Base-by-base conservation (phyloP, 1,284 basidiomycete genomes). In the Rhodotorula sp. region DNA sequence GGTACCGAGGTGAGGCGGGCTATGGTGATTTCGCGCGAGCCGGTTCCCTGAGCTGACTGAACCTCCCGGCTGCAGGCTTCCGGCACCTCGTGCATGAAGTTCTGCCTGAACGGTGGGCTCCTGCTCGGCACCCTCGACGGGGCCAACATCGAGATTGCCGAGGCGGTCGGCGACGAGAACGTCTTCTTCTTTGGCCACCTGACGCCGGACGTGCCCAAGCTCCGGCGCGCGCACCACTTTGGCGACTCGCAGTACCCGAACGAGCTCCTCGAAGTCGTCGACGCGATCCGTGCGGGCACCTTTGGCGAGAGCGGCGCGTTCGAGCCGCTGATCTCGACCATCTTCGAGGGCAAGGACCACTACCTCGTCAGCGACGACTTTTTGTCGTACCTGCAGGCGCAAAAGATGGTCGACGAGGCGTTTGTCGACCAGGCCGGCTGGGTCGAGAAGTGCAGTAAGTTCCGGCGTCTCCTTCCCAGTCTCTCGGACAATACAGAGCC, bases 91-190 rank as follows among this genome's bases (percentile, higher is more conserved):
- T 95, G 96, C 85, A 96, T 96, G 93, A 96, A 97, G 84, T 81
- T 85, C 60, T 89, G 89, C 79, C 80, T 92, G 61, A 94, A 93
- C 78, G 93, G 93, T 61, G 93, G 92, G n/a, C 83, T 96, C 60
- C 84, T 95, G 8, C 63, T 77, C 47, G 69, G 73, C 71, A 80
- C 78, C 8, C 77, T 82, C 82, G 91, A 97, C 81, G 94, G 94
- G 71, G 94, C 93, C 31, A 95, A 94, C 80, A 93, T 96, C 72
- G 93, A 96, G 83, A 96, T 97, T 76, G 93, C 91, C 3, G 92
- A 96, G 80, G 92, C 95, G 81, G 89, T 89, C 48, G 89, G 90
- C 21, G 87, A 89, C 75, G 85, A 86, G 75, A 88, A 90, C 80
- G 67, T 71, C 62, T 79, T 80, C 71, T 78, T 79, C 70, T 79